Conservation (phyloP, 2,329 filamentous ascomycete genomes). For the Ascosphaera acerosa region DNA sequence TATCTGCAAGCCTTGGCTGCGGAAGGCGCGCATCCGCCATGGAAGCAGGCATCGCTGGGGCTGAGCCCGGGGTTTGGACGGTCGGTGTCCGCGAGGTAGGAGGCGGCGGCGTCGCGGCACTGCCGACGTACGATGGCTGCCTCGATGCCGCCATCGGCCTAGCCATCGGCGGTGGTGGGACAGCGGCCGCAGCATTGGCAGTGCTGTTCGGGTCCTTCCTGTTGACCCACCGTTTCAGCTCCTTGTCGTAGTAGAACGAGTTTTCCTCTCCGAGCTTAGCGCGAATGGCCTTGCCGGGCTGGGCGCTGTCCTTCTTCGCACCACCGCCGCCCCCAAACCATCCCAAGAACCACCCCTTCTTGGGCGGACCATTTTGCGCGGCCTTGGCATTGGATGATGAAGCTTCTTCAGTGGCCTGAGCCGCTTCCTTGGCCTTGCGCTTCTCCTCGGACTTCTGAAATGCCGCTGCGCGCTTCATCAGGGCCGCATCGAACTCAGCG, state of each 20-base stretch:
- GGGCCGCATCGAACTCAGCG: conserved; percentile 13
- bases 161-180: conserved; percentile 50
- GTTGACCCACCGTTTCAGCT: conserved; percentile 96
- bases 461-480: conserved; percentile 23
- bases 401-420: conserved; percentile 63
- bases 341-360: conserved; percentile 48
- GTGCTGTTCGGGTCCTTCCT: conserved; percentile 56
- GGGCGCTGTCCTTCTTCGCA: conserved; percentile 39
- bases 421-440: conserved; percentile 52
- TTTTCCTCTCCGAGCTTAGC: conserved; percentile 82
- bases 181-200: conserved; percentile 29
- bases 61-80: conserved; percentile 3
- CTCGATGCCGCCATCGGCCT: neutral
- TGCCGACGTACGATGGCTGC: conserved; percentile 4
- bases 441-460: conserved; percentile 33
- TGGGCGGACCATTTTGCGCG: conserved; percentile 7
- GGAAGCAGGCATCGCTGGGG: conserved; percentile 2
- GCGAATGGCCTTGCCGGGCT: conserved; percentile 34
- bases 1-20: conserved; percentile 5
- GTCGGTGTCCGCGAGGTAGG: conserved; percentile 12
- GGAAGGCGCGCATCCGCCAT: conserved; percentile 1
- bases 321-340: conserved; percentile 33
- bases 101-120: conserved; percentile 29
- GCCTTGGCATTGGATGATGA: conserved; percentile 39
- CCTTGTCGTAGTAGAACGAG: conserved; percentile 80